phyloP scores from a whole-genome alignment of 768 basidiomycete species.

The Clitopilus hobsonii region DNA sequence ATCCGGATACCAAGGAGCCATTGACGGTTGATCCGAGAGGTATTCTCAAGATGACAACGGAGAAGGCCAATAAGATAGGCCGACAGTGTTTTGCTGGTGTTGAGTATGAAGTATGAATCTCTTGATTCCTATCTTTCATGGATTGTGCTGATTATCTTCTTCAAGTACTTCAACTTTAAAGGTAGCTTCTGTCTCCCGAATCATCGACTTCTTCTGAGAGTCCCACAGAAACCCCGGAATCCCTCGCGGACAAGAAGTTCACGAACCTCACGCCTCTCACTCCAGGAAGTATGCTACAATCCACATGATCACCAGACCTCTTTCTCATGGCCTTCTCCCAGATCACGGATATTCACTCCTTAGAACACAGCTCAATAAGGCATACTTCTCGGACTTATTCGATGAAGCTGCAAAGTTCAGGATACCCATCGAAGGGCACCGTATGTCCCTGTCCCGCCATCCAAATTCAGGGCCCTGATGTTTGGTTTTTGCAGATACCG shows the following conservation, averaged over 20 bases:
- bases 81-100: constrained; percentile 78
- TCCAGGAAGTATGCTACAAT: constrained; percentile 86
- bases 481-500: constrained; percentile 56
- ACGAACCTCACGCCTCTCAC: constrained; percentile 73
- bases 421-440: constrained; percentile 83
- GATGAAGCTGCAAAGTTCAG: constrained; percentile 70
- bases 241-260: constrained; percentile 75
- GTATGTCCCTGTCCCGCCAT: constrained; percentile 29
- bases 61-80: constrained; percentile 41
- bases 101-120: constrained; percentile 80
- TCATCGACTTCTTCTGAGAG: not conserved
- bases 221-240: constrained; percentile 70
- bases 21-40: constrained; percentile 85
- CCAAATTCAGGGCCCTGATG: constrained; percentile 1
- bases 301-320: not conserved
- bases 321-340: constrained; percentile 21
- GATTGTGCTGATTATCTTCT: constrained; percentile 1
- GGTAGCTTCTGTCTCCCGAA: constrained; percentile 33
- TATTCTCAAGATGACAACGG: constrained; percentile 57
- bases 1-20: constrained; percentile 78
- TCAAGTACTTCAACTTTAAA: constrained; percentile 89
- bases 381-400: constrained; percentile 87
- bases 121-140: not conserved
- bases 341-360: constrained; percentile 98
- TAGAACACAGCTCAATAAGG: constrained; percentile 83